Percentiles rank a stretch among this genome's conserved stretches.
Conservation (phyloP, 1,139 yeast genomes). For the Blastobotrys buckinghamii region DNA sequence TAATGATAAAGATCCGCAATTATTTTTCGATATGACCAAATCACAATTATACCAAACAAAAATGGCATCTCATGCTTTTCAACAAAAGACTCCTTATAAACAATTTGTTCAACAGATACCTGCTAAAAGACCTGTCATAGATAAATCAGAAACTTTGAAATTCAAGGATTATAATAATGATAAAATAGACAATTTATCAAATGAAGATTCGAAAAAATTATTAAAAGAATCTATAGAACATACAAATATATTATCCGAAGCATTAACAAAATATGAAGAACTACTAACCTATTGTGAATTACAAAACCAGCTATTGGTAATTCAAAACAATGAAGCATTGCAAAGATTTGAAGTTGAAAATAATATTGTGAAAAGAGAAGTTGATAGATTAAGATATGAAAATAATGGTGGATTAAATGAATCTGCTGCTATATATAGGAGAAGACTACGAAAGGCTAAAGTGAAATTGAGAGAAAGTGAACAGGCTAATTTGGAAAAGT, state of each 20-base stretch:
- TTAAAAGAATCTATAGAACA: no score
- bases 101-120: neutral
- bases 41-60: neutral
- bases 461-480: constrained; percentile 40
- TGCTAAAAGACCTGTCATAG: neutral
- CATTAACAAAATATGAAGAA: no score
- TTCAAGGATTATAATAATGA: neutral
- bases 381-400: constrained; percentile 41
- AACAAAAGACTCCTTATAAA: neutral
- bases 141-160: neutral
- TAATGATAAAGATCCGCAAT: neutral
- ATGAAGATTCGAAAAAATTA: constrained; percentile 9
- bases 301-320: constrained; percentile 36
- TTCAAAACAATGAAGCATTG: constrained; percentile 36
- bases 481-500: constrained; percentile 38
- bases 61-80: neutral
- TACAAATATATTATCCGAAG: no score
- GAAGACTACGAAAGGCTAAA: constrained; percentile 38
- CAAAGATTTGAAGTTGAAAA: constrained; percentile 45
- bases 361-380: constrained; percentile 42
- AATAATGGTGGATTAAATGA: constrained; percentile 18
- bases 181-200: neutral
- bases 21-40: no score
- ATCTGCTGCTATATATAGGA: constrained; percentile 31
- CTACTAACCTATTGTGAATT: constrained; percentile 29